Evolutionary conservation across 169 alveolate species (phyloP).

Genomic region (Condylostoma magnum): DNA sequence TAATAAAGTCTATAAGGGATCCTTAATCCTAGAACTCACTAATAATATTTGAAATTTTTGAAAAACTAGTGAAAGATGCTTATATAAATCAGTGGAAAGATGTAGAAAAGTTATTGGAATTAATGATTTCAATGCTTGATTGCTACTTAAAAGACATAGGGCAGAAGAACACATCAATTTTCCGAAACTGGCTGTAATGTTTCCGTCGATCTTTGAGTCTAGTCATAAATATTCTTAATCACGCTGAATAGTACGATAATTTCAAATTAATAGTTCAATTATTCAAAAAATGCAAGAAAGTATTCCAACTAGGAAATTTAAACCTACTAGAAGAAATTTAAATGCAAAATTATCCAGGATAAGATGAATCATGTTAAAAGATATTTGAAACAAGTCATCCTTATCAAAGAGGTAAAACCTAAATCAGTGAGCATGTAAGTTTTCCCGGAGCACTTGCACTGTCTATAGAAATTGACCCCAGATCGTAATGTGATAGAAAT

Average conservation of each 20-base stretch:
- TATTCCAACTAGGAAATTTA: background rate
- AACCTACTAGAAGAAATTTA: background rate
- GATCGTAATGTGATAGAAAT: conserved; percentile 57
- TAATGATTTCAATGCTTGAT: background rate
- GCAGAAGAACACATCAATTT: background rate
- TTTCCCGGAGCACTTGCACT: conserved; percentile 73
- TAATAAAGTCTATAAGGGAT: background rate
- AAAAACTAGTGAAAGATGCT: background rate
- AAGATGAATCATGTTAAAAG: conserved; percentile 58
- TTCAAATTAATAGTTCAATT: background rate
- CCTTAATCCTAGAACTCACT: conserved; percentile 5
- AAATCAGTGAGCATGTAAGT: conserved; percentile 39
- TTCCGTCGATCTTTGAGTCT: background rate
- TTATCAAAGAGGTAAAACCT: conserved; percentile 63
- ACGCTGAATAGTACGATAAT: background rate
- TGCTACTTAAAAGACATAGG: background rate
- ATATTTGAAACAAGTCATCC: conserved; percentile 80
- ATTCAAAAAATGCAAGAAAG: conserved; percentile 2
- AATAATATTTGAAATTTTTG: background rate
- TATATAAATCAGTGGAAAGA: background rate
- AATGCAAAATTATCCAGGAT: conserved; percentile 48
- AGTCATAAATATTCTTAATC: background rate
- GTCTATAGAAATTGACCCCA: conserved; percentile 57
- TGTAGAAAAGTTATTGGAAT: background rate
- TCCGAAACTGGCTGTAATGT: background rate